Percentiles rank a stretch among this genome's conserved stretches.
Conservation (phyloP, 176 grass and related monocot genomes). For the Oropetium thomaeum region DNA sequence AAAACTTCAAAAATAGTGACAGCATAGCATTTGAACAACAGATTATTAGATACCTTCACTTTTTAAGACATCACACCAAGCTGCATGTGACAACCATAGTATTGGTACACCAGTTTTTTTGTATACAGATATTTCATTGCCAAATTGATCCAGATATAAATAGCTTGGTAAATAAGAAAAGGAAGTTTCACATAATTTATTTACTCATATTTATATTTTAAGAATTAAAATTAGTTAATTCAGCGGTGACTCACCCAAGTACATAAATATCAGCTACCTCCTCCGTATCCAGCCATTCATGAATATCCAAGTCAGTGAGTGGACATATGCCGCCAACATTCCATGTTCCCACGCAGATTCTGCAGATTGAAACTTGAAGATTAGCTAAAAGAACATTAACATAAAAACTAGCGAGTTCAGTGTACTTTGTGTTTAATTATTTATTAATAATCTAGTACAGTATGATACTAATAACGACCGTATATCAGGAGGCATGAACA, state of each 20-base stretch:
- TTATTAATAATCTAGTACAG: too few species aligned
- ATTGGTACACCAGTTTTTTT: neutral
- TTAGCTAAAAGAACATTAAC: conserved; percentile 20
- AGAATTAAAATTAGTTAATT: neutral
- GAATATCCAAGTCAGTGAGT: conserved; percentile 47
- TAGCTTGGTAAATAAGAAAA: neutral
- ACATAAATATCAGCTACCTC: conserved; percentile 77
- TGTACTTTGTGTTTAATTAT: too few species aligned
- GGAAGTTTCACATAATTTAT: neutral
- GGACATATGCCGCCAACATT: conserved; percentile 78
- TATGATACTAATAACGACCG: too few species aligned
- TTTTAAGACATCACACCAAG: neutral
- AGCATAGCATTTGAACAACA: neutral
- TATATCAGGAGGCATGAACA: neutral
- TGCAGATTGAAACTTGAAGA: conserved; percentile 27
- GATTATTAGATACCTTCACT: neutral
- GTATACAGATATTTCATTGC: neutral
- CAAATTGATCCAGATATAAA: neutral
- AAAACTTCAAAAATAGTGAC: too few species aligned
- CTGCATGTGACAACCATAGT: neutral
- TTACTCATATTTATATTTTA: neutral
- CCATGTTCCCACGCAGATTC: conserved; percentile 75
- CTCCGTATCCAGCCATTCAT: conserved; percentile 58
- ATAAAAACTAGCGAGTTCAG: too few species aligned
- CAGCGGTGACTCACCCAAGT: conserved; percentile 51